Conservation (phyloP, 768 basidiomycete genomes). For the Boletus coccyginus region DNA sequence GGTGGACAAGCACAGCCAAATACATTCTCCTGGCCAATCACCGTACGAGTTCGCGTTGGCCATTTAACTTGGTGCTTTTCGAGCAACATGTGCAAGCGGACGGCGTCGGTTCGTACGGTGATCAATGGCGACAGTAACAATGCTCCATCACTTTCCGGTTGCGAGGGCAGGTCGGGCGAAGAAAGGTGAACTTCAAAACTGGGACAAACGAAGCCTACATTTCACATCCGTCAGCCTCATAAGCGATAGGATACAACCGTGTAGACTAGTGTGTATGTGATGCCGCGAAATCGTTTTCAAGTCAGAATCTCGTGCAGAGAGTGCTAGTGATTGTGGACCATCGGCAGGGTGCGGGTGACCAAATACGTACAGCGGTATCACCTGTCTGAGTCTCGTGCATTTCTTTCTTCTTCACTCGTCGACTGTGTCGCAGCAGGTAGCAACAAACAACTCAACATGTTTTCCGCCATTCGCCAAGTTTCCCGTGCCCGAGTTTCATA, state of each 20-base stretch:
- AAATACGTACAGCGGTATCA: constrained; percentile 12
- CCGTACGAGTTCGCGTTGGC: background rate
- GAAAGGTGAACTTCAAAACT: background rate
- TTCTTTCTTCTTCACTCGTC: constrained; percentile 47
- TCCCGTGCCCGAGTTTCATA: constrained; percentile 11
- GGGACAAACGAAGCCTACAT: background rate
- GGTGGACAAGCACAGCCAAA: constrained; percentile 17
- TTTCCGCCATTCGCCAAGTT: constrained; percentile 10
- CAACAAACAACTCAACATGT: constrained; percentile 15
- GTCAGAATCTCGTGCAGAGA: background rate
- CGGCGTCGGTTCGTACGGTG: background rate
- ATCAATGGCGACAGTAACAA: background rate
- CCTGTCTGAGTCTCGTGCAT: background rate
- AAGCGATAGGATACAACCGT: background rate
- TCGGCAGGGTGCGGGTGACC: constrained; percentile 18
- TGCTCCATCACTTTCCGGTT: background rate
- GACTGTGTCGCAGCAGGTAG: background rate
- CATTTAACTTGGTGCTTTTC: background rate
- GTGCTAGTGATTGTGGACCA: background rate
- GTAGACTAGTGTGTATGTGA: background rate
- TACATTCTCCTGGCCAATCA: background rate
- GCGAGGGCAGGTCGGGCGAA: background rate
- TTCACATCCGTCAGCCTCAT: background rate
- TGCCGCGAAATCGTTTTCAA: background rate
- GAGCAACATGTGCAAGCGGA: background rate